Percentiles rank a stretch among this genome's conserved stretches.
Evolutionary conservation across 1,139 yeast genomes (phyloP).

Genomic region (Taphrina sp.): DNA sequence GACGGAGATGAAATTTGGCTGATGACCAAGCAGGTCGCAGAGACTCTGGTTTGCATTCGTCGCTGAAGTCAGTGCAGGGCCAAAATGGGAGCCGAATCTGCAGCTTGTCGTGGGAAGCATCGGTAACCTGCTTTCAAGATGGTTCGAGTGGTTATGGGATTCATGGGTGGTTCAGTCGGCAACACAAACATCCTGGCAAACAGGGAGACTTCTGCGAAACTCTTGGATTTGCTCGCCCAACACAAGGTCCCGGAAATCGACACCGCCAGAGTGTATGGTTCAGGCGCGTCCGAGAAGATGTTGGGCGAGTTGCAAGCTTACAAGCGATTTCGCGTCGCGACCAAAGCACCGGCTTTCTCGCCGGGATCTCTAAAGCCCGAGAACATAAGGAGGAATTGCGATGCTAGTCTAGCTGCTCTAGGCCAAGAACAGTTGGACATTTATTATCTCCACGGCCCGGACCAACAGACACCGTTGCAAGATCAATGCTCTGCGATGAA

Average conservation of each 20-base stretch:
- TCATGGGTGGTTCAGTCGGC: slow-evolving; percentile 7
- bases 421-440: neutral
- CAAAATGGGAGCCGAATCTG: too few relatives aligned
- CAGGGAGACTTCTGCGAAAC: neutral
- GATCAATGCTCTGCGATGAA: neutral
- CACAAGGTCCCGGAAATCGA: neutral
- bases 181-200: neutral
- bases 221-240: neutral
- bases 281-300: neutral
- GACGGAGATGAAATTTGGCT: too few relatives aligned
- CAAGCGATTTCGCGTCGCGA: neutral
- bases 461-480: neutral
- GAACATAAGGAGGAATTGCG: neutral
- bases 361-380: neutral
- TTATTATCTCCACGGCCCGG: slow-evolving; percentile 4
- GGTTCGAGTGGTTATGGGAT: neutral
- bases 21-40: too few relatives aligned
- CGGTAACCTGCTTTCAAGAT: too few relatives aligned
- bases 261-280: neutral
- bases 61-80: too few relatives aligned
- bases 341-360: slow-evolving; percentile 3
- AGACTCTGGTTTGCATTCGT: too few relatives aligned
- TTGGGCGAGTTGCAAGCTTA: neutral
- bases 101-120: too few relatives aligned
- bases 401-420: neutral